A percentile compares a stretch with the other conserved stretches of the same genome.
phyloP scores from a whole-genome alignment of 2,329 filamentous ascomycete species.

The Apiospora aurea region DNA sequence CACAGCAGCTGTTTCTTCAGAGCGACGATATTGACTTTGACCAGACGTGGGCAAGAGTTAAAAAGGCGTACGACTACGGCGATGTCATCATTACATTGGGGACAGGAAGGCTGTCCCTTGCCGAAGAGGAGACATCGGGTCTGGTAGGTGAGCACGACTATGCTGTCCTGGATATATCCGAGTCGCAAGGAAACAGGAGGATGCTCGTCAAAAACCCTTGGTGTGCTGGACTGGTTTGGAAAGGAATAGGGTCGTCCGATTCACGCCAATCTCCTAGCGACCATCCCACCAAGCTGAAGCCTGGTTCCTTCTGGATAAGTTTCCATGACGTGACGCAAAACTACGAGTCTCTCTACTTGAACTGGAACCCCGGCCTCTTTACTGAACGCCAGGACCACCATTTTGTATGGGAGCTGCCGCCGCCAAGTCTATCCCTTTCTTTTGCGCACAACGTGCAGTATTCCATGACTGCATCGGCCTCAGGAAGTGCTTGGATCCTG shows the following conservation, averaged over 20 bases:
- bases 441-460: slow-evolving; percentile 76
- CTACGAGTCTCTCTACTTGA: slow-evolving; percentile 95
- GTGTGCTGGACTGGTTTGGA: slow-evolving; percentile 82
- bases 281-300: slow-evolving; percentile 48
- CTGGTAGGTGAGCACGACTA: slow-evolving; percentile 94
- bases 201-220: slow-evolving; percentile 96
- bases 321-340: slow-evolving; percentile 87
- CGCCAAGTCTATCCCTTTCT: slow-evolving; percentile 56
- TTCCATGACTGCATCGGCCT: slow-evolving; percentile 64
- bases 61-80: slow-evolving; percentile 75
- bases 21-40: slow-evolving; percentile 81
- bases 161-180: slow-evolving; percentile 82
- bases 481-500: slow-evolving; percentile 80
- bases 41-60: slow-evolving; percentile 79
- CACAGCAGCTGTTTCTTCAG: slow-evolving; percentile 92
- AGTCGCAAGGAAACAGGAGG: slow-evolving; percentile 64
- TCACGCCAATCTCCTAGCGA: slow-evolving; percentile 31
- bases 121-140: slow-evolving; percentile 81
- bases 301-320: slow-evolving; percentile 93
- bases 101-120: slow-evolving; percentile 79
- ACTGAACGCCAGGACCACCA: slow-evolving; percentile 84
- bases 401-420: slow-evolving; percentile 77
- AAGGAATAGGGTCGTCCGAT: slow-evolving; percentile 54
- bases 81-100: slow-evolving; percentile 90
- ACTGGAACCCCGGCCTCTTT: slow-evolving; percentile 94